Conservation (phyloP, 441 rosid species). For the Gossypium aridum region DNA sequence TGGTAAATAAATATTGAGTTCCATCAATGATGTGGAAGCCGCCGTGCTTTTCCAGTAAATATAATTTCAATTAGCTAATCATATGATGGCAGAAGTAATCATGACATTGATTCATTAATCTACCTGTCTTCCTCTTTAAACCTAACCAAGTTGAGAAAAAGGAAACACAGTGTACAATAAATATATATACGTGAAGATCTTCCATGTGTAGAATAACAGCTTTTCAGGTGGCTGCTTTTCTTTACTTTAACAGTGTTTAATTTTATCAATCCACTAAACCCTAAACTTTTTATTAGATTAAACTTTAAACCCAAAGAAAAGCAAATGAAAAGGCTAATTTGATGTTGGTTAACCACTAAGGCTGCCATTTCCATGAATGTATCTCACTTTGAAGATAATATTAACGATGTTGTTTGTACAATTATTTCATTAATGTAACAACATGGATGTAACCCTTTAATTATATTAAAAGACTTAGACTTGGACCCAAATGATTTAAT, state of each 20-base stretch:
- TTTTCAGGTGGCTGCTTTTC: slow-evolving; percentile 16
- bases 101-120: slow-evolving; percentile 17
- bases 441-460: too few relatives aligned
- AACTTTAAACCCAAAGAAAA: slow-evolving; percentile 26
- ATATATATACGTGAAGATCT: slow-evolving; percentile 11
- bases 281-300: slow-evolving; percentile 32
- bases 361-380: background rate
- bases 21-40: slow-evolving; percentile 6
- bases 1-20: slow-evolving; percentile 2
- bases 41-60: slow-evolving; percentile 1
- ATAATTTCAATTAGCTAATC: slow-evolving; percentile 22
- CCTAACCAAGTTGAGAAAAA: background rate
- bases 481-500: too few relatives aligned
- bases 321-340: slow-evolving; percentile 25
- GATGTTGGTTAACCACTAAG: slow-evolving; percentile 33
- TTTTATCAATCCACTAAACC: slow-evolving; percentile 13
- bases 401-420: too few relatives aligned
- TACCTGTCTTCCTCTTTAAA: slow-evolving; percentile 27
- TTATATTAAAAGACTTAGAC: too few relatives aligned
- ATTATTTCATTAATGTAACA: too few relatives aligned
- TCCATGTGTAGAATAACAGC: slow-evolving; percentile 19
- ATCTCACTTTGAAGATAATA: too few relatives aligned
- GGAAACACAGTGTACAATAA: background rate
- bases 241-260: background rate
- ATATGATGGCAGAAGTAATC: slow-evolving; percentile 24